Percentiles rank a stretch among this genome's conserved stretches.
These are phyloP conservation scores for Sphaerulina vaccinii DNA, from an alignment of 2,329 filamentous ascomycete genomes.

Conservation along the genomic window DNA sequence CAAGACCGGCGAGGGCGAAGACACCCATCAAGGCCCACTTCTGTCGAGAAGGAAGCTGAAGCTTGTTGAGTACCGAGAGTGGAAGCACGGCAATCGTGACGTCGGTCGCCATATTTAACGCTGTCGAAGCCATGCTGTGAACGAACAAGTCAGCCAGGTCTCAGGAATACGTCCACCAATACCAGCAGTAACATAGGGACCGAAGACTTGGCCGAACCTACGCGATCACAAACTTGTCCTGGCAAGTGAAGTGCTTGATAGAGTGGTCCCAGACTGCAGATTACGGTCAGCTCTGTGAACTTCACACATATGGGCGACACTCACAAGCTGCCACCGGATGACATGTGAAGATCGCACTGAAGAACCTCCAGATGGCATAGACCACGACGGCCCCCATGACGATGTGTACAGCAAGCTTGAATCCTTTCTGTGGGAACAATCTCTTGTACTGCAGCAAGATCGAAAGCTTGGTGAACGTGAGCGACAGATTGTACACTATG, in stretches of 20 bases:
- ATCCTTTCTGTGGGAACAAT: conserved; percentile 44
- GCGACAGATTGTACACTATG: conserved; percentile 40
- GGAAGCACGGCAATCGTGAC: conserved; percentile 37
- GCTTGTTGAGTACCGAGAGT: conserved; percentile 34
- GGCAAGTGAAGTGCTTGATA: conserved; percentile 9
- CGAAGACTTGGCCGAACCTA: too few relatives aligned
- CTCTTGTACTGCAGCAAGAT: conserved; percentile 50
- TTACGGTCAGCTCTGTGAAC: conserved; percentile 35
- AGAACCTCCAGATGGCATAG: conserved; percentile 36
- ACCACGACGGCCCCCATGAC: conserved; percentile 34
- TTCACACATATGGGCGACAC: conserved; percentile 15
- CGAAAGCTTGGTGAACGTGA: conserved; percentile 44
- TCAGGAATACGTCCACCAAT: neutral
- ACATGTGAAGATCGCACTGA: conserved; percentile 44
- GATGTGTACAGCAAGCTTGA: conserved; percentile 35
- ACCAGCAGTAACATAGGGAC: too few relatives aligned
- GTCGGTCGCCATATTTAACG: conserved; percentile 40
- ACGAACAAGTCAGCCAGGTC: neutral
- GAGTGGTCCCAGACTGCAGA: conserved; percentile 21
- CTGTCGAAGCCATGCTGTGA: conserved; percentile 36
- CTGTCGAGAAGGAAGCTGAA: conserved; percentile 35
- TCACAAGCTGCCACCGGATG: conserved; percentile 40
- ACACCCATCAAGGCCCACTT: conserved; percentile 37
- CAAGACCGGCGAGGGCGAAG: conserved; percentile 37
- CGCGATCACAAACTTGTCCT: conserved; percentile 18